These are phyloP conservation scores for Zalaria sp. DNA, from an alignment of 2,329 filamentous ascomycete species.

Conservation along the genomic window DNA sequence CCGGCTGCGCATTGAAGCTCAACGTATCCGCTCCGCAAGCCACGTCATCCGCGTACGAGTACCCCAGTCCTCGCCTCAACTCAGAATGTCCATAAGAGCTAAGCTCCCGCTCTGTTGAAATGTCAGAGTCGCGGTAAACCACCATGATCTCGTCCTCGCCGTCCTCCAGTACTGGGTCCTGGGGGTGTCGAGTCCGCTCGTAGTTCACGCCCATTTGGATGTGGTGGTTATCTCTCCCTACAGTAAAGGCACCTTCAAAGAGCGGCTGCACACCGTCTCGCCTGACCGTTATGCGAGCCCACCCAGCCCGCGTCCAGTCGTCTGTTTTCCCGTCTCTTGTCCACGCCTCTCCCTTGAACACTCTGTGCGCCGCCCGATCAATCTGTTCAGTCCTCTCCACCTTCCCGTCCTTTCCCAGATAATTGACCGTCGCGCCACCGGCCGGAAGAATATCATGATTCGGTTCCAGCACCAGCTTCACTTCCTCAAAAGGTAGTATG, in stretches of 20 bases:
- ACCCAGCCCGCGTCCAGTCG: constrained; percentile 70
- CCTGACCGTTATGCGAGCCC: constrained; percentile 68
- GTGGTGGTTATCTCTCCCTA: constrained; percentile 75
- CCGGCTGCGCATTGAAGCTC: constrained; percentile 59
- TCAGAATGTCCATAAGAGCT: constrained; percentile 36
- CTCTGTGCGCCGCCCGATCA: constrained; percentile 58
- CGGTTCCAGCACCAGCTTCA: constrained; percentile 72
- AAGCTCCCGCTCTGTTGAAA: constrained; percentile 30
- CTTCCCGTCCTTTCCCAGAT: constrained; percentile 57
- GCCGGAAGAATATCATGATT: constrained; percentile 81
- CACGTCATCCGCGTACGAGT: constrained; percentile 3
- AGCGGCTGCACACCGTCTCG: constrained; percentile 64
- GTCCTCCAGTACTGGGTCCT: constrained; percentile 52
- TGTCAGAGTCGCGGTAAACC: constrained; percentile 82
- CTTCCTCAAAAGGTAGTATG: constrained; percentile 47
- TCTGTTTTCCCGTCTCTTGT: constrained; percentile 28
- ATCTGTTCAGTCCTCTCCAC: constrained; percentile 54
- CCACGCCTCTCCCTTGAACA: constrained; percentile 72
- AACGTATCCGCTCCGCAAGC: constrained; percentile 64
- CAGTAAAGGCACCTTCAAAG: constrained; percentile 79
- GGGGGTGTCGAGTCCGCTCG: constrained; percentile 50
- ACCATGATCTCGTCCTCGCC: constrained; percentile 62
- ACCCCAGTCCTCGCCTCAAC: constrained; percentile 40
- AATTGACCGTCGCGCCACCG: constrained; percentile 53
- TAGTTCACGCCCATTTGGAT: constrained; percentile 66